A percentile compares a stretch with the other conserved stretches of the same genome.
Evolutionary conservation across 2,329 filamentous ascomycete species (phyloP).

Genomic region (Claviceps pazoutovae): DNA sequence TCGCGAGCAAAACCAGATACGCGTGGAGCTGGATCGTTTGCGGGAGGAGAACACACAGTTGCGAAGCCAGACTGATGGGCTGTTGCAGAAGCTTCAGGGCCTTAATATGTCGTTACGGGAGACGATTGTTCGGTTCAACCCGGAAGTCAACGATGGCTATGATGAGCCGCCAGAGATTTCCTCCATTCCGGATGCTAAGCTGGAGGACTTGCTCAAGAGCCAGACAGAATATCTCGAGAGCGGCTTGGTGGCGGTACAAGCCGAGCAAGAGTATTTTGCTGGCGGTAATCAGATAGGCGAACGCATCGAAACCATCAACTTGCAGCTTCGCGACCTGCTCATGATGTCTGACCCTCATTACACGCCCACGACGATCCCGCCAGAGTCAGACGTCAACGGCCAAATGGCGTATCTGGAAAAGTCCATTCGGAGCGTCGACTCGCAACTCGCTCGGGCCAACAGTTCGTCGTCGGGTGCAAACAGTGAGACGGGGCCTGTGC

Average conservation of each 20-base stretch:
- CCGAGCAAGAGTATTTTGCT: constrained; percentile 35
- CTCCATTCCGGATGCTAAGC: constrained; percentile 18
- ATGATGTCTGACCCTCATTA: constrained; percentile 32
- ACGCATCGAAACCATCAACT: constrained; percentile 49
- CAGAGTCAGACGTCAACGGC: constrained; percentile 44
- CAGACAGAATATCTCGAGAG: constrained; percentile 62
- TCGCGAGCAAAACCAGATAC: constrained; percentile 38
- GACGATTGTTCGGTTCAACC: constrained; percentile 50
- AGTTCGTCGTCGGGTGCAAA: constrained; percentile 16
- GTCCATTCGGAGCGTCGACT: constrained; percentile 37
- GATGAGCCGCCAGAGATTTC: constrained; percentile 25
- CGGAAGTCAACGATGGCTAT: constrained; percentile 35
- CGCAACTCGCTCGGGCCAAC: constrained; percentile 25
- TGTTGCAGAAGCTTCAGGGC: constrained; percentile 44
- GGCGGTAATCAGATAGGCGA: constrained; percentile 27
- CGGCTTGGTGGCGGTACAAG: constrained; percentile 45
- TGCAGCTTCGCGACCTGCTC: constrained; percentile 47
- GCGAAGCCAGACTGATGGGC: constrained; percentile 17
- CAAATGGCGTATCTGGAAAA: constrained; percentile 57
- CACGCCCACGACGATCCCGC: constrained; percentile 42
- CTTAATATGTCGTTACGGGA: constrained; percentile 54
- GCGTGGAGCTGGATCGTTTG: constrained; percentile 31
- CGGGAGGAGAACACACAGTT: constrained; percentile 31
- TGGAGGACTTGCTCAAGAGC: constrained; percentile 32
- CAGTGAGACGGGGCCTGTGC: constrained; percentile 42